These are phyloP conservation scores for Wickerhamomyces alni DNA, from an alignment of 805 yeast species.

Conservation along the genomic window DNA sequence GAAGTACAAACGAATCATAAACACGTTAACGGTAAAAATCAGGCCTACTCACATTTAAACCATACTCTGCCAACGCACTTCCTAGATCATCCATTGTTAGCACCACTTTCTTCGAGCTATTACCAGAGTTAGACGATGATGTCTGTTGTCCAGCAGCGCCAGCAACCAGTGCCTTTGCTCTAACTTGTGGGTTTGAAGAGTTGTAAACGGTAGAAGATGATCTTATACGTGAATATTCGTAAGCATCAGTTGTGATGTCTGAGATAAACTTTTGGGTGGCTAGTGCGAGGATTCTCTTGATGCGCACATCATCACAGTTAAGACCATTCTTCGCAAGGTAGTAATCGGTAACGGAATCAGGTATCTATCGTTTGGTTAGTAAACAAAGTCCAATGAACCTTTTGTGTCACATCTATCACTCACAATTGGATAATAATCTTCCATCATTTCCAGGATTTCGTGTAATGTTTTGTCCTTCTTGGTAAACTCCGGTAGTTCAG, in stretches of 20 bases:
- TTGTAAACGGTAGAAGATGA: slow-evolving; percentile 84
- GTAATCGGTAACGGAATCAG: slow-evolving; percentile 94
- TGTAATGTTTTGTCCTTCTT: slow-evolving; percentile 76
- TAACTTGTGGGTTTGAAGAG: slow-evolving; percentile 77
- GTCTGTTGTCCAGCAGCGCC: slow-evolving; percentile 45
- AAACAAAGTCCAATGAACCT: too few species aligned
- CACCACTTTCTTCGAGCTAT: slow-evolving; percentile 69
- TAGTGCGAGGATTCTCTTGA: slow-evolving; percentile 70
- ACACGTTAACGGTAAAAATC: slow-evolving; percentile 89
- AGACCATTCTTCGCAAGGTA: slow-evolving; percentile 83
- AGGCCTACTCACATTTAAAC: slow-evolving; percentile 83
- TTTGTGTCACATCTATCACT: slow-evolving; percentile 1
- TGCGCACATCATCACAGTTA: slow-evolving; percentile 67
- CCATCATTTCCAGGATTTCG: slow-evolving; percentile 85
- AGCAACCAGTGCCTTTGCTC: slow-evolving; percentile 72
- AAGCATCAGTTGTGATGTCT: slow-evolving; percentile 94
- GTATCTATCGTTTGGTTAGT: slow-evolving; percentile 39
- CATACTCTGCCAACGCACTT: slow-evolving; percentile 89
- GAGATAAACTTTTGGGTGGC: slow-evolving; percentile 95
- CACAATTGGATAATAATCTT: slow-evolving; percentile 81
- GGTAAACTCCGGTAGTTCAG: slow-evolving; percentile 59
- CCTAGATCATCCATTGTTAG: slow-evolving; percentile 91
- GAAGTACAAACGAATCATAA: too few species aligned
- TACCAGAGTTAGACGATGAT: slow-evolving; percentile 25
- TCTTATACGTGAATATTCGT: slow-evolving; percentile 89